Evolutionary conservation across 352 stramenopile species (phyloP).

Genomic region (Thraustotheca clavata): DNA sequence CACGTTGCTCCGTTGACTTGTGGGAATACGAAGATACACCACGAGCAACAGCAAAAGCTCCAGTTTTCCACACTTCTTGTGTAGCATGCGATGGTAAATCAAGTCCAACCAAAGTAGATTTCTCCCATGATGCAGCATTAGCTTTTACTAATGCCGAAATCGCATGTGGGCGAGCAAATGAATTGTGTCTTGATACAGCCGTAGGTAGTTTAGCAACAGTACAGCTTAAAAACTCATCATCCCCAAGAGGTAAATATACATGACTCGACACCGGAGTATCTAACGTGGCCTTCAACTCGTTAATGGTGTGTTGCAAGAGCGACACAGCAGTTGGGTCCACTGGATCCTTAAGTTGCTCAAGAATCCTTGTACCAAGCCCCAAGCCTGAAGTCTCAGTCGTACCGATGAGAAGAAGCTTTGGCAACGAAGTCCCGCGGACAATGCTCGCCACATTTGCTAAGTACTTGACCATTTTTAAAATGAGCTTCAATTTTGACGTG

Average conservation of each 20-base stretch:
- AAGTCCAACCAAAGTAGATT: slow-evolving; percentile 47
- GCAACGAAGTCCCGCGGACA: not conserved
- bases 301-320: slow-evolving; percentile 8
- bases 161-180: slow-evolving; percentile 59
- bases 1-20: slow-evolving; percentile 36
- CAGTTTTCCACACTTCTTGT: slow-evolving; percentile 34
- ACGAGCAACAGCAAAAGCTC: slow-evolving; percentile 40
- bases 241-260: slow-evolving; percentile 7
- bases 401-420: slow-evolving; percentile 19
- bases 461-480: slow-evolving; percentile 12
- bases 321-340: not conserved
- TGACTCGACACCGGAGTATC: slow-evolving; percentile 2
- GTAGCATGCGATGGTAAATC: slow-evolving; percentile 43
- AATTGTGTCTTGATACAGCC: slow-evolving; percentile 60
- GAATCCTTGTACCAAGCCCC: not conserved
- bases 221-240: not conserved
- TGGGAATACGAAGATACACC: slow-evolving; percentile 41
- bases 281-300: not conserved
- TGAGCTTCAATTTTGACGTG: not conserved
- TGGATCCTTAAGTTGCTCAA: not conserved
- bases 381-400: slow-evolving; percentile 2
- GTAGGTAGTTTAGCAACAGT: slow-evolving; percentile 32
- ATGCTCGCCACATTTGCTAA: not conserved
- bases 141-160: slow-evolving; percentile 53
- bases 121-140: slow-evolving; percentile 23